Base-by-base conservation (phyloP, 148 eudicot genomes). In the Agrostemma githago region DNA sequence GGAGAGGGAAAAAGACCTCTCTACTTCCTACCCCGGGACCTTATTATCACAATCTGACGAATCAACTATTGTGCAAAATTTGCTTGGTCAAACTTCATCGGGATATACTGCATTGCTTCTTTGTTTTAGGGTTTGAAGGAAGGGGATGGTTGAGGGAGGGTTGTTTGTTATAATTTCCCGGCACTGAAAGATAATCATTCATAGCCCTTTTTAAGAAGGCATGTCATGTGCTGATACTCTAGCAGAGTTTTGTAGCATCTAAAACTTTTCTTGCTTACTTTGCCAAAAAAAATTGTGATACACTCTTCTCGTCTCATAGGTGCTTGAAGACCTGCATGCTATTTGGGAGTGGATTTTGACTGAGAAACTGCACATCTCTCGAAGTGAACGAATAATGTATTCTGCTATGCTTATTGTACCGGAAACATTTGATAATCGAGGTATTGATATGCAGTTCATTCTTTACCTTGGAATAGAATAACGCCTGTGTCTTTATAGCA, bases 311-410 rank as follows among this genome's bases (percentile, higher is more conserved):
- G 70, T 71, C 54, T 75, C 56, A 21, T 75, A 95, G 99, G 92
- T 95, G 62, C 81, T 89, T 68, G 99, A 90, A 86, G 99, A 95
- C 78, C 74, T 95, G 72, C 89, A 79, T 82, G 86, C 92, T 72
- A 92, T 92, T 61, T 95, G 96, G 99, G 99, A 95, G 77, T 95
- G 97, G 97, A 84, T 92, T 75, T 86, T 95, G 82, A 82, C 82
- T 71, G 97, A 90, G 79, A 88, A 87, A 72, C 82, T 95, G 82
- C 86, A 82, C 75, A 86, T 95, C 70, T 89, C 88, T 68, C 81
- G 77, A 16, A 86, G 82, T 80, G 84, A 88, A 77, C 87, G 99
- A 83, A 77, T 76, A 70, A 81, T 82, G 89, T 95, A 87, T 83
- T 87, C 99, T 75, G 96, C 86, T 62, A 58, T 95, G 79, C 85